These are phyloP conservation scores for Orbilia brochopaga DNA, from an alignment of 2,329 filamentous ascomycete species.

Conservation along the genomic window DNA sequence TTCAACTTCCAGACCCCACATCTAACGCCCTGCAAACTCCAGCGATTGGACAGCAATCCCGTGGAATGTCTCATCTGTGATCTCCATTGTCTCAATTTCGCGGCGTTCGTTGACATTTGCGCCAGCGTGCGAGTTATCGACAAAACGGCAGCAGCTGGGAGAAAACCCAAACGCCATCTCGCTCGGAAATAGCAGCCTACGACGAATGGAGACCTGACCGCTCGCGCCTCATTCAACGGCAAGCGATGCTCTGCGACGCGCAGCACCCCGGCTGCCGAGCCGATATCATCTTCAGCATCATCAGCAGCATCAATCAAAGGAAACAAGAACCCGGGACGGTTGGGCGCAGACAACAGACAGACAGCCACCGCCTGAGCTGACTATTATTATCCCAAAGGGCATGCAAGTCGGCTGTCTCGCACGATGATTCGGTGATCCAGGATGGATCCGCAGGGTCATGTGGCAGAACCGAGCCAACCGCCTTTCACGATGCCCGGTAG, in stretches of 20 bases:
- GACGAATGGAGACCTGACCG: too few species aligned
- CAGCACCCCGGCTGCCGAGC: not conserved
- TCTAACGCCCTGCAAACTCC: not conserved
- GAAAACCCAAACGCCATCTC: not conserved
- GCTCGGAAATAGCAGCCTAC: not conserved
- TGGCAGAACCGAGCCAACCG: slow-evolving; percentile 13
- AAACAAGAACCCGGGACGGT: not conserved
- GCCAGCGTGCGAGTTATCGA: not conserved
- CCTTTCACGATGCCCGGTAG: slow-evolving; percentile 17
- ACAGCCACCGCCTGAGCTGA: not conserved
- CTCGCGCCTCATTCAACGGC: not conserved
- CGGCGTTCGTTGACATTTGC: not conserved
- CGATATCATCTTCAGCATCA: not conserved
- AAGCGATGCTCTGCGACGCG: too few species aligned
- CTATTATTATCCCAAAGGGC: not conserved
- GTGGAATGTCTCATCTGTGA: not conserved
- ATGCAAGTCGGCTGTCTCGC: not conserved
- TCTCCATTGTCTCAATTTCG: slow-evolving; percentile 3
- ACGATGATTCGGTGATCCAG: slow-evolving; percentile 6
- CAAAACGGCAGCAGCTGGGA: not conserved
- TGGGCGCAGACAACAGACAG: not conserved
- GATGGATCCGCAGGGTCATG: slow-evolving; percentile 44
- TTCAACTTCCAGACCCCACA: not conserved
- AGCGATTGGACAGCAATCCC: too few species aligned
- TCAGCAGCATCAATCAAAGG: not conserved